Base-by-base conservation (phyloP, 768 basidiomycete genomes). In the Amanita thiersii region DNA sequence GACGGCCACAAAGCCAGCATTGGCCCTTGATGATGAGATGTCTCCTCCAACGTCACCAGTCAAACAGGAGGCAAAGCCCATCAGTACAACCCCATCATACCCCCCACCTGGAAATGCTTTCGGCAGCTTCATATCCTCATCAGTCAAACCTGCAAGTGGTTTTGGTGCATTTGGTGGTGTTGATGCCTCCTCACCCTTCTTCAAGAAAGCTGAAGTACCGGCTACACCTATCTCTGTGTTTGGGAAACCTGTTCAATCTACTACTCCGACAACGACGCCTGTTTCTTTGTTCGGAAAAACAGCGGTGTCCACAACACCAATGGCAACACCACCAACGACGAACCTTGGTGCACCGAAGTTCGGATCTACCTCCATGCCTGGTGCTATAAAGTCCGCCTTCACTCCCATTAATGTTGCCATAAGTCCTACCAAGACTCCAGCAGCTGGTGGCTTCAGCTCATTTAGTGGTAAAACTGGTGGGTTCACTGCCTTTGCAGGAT, bases 151-250 rank as follows among this genome's bases (percentile, higher is more conserved):
- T 23, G 62, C 68, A 3, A 42, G 56, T 33, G 70, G 69, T 1
- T 71, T 72, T 43, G 69, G 69, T 10, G 73, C 71, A 0, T 74
- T 76, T 52, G 70, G 68, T 12, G 64, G 62, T 33, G 60, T 58
- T 25, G 51, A 63, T 3, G 57, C 69, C 18, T 55, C 65, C 29
- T 81, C 79, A 5, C 77, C 78, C 2, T 81, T 80, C 56, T 70
- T 72, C 54, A 69, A 72, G 48, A 59, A 60, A 24, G 39, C 56
- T 6, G 62, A 56, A 17, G 48, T 57, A 1, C 64, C 60, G 32
- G 43, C 62, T 1, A 53, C 64, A 18, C 49, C 59, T 5, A 59
- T 63, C 8, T 65, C 69, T 10, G 68, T 57, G 1, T 70, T 78
- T 39, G 42, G 35, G 4, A 37, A 29, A 29, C 31, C 28, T 19